Evolutionary conservation across 306 rosid genomes (phyloP).

Genomic region (Dalbergia cochinchinensis): DNA sequence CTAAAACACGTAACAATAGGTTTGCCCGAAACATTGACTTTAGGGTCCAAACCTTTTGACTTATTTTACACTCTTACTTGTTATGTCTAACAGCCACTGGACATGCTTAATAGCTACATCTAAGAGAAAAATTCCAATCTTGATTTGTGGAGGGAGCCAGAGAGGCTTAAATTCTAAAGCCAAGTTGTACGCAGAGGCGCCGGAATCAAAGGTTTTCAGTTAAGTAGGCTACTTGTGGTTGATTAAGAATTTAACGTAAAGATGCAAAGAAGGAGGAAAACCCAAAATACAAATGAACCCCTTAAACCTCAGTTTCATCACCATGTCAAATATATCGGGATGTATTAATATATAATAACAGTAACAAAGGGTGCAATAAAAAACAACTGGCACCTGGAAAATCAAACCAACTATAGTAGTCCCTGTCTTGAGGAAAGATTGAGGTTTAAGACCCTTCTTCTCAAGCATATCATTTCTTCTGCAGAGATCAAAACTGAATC

Average conservation of each 20-base stretch:
- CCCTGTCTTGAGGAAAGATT: constrained; percentile 83
- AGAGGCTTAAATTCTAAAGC: too few species aligned
- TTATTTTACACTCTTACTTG: neutral
- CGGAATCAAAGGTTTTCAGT: too few species aligned
- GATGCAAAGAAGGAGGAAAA: too few species aligned
- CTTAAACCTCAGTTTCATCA: too few species aligned
- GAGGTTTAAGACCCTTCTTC: constrained; percentile 68
- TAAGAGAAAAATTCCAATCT: neutral
- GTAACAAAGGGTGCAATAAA: neutral
- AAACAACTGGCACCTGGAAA: constrained; percentile 63
- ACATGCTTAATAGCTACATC: neutral
- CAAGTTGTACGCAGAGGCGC: too few species aligned
- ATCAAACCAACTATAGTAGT: constrained; percentile 91
- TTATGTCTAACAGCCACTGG: neutral
- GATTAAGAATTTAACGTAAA: too few species aligned
- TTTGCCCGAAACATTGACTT: too few species aligned
- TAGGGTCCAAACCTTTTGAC: neutral
- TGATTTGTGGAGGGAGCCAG: neutral
- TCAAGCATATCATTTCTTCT: constrained; percentile 89
- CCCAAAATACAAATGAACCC: too few species aligned
- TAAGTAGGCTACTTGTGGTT: neutral
- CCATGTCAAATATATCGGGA: too few species aligned
- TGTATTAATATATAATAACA: neutral
- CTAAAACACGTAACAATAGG: too few species aligned
- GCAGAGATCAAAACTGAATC: constrained; percentile 88